Percentiles rank a stretch among this genome's conserved stretches.
These are phyloP conservation scores for Tolypocladium tundrense DNA, from an alignment of 2,329 filamentous ascomycete species.

Conservation along the genomic window DNA sequence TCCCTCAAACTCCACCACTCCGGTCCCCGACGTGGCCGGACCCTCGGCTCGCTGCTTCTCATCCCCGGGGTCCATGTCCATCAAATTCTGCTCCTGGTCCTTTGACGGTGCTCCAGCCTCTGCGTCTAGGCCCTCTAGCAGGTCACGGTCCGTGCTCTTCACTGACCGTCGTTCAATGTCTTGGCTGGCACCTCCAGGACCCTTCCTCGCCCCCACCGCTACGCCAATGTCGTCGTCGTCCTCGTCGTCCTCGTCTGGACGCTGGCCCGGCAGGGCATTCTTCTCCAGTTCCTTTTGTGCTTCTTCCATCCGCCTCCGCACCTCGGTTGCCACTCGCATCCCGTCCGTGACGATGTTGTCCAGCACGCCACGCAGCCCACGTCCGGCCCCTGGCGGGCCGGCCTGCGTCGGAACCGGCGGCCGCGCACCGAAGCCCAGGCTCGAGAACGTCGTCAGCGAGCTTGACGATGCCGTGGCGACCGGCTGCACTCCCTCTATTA, in stretches of 20 bases:
- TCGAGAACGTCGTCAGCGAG: conserved; percentile 78
- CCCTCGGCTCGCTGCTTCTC: conserved; percentile 15
- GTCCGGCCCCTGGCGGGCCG: conserved; percentile 38
- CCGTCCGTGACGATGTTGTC: conserved; percentile 98
- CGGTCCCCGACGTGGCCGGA: conserved; percentile 19
- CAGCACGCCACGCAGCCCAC: conserved; percentile 81
- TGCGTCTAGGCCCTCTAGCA: conserved; percentile 66
- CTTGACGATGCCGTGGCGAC: conserved; percentile 18
- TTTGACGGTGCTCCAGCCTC: conserved; percentile 42
- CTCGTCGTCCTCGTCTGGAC: conserved; percentile 61
- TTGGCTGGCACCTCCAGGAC: conserved; percentile 26
- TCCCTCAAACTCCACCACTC: conserved; percentile 33
- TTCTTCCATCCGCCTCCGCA: conserved; percentile 87
- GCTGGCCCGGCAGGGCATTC: conserved; percentile 57
- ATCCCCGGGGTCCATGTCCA: conserved; percentile 20
- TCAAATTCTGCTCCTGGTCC: conserved; percentile 19
- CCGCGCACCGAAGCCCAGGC: conserved; percentile 47
- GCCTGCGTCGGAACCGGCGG: conserved; percentile 26
- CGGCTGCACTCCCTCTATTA: conserved; percentile 52
- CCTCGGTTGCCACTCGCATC: conserved; percentile 90
- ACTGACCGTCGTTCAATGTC: conserved; percentile 55
- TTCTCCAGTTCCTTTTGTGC: conserved; percentile 85
- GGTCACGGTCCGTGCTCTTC: conserved; percentile 55
- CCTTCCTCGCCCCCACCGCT: conserved; percentile 29
- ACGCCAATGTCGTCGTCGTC: conserved; percentile 47